Conservation (phyloP, 2,329 filamentous ascomycete species). For the Pseudogymnoascus sp. region DNA sequence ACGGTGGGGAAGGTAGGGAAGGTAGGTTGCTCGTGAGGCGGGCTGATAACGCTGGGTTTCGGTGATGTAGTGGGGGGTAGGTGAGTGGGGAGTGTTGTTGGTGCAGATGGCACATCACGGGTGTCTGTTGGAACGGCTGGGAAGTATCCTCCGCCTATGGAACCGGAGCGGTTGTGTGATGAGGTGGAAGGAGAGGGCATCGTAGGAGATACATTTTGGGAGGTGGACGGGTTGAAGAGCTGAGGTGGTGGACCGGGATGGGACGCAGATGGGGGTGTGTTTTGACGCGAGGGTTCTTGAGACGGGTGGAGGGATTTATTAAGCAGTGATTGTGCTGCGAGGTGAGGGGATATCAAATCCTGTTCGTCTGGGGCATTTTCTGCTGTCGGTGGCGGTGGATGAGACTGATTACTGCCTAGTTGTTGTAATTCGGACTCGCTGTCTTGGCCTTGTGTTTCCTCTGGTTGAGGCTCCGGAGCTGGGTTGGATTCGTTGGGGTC, state of each 20-base stretch:
- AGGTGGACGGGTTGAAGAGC: conserved; percentile 20
- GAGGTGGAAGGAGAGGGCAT: conserved; percentile 30
- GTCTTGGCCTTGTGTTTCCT: conserved; percentile 35
- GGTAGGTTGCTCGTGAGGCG: conserved; percentile 12
- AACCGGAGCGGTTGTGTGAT: conserved; percentile 36
- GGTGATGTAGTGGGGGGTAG: conserved; percentile 14
- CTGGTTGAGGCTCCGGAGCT: conserved; percentile 42
- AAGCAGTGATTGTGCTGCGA: conserved; percentile 39
- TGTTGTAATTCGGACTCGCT: conserved; percentile 56
- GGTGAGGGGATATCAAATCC: conserved; percentile 35
- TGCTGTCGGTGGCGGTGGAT: conserved; percentile 37
- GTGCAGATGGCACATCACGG: conserved; percentile 11
- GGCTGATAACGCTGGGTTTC: not conserved
- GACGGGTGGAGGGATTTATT: conserved; percentile 41
- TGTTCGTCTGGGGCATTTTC: conserved; percentile 52
- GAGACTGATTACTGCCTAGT: conserved; percentile 30
- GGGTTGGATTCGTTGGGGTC: conserved; percentile 92
- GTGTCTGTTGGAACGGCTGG: conserved; percentile 35
- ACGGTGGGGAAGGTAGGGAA: conserved; percentile 24
- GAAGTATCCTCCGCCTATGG: conserved; percentile 50
- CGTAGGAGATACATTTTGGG: conserved; percentile 42
- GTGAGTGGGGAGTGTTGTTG: conserved; percentile 16
- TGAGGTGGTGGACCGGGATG: not conserved
- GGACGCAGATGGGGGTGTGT: not conserved
- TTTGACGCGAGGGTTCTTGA: conserved; percentile 22